Percentiles rank a stretch among this genome's conserved stretches.
phyloP scores from a whole-genome alignment of 257 asterid genomes.

The Capsicum pubescens region DNA sequence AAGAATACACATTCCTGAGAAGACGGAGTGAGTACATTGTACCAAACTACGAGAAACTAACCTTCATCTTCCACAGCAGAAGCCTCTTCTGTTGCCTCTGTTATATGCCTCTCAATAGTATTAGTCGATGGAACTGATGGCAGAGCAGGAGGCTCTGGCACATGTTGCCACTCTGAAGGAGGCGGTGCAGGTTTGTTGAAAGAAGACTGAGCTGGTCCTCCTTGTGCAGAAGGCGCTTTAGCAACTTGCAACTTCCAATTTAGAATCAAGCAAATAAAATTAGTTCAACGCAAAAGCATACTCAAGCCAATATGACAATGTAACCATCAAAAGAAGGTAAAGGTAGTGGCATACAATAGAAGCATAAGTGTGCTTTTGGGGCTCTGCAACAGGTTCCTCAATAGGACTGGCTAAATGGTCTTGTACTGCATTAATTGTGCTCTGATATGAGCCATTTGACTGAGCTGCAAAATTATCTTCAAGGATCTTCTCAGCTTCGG shows the following conservation, averaged over 20 bases:
- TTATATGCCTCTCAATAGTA: constrained; percentile 54
- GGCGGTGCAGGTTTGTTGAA: constrained; percentile 50
- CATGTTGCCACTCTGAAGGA: constrained; percentile 66
- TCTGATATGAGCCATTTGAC: constrained; percentile 77
- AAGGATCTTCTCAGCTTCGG: constrained; percentile 61
- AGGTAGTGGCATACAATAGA: constrained; percentile 73
- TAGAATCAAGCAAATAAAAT: constrained; percentile 27
- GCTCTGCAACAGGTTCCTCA: constrained; percentile 74
- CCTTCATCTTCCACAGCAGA: constrained; percentile 81
- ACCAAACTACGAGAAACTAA: constrained; percentile 36
- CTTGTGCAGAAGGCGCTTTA: constrained; percentile 64
- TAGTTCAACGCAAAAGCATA: constrained; percentile 21
- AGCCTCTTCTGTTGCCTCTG: constrained; percentile 67
- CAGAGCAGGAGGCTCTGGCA: constrained; percentile 58
- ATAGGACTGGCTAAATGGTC: constrained; percentile 63
- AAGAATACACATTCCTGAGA: background rate
- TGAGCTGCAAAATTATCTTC: constrained; percentile 66
- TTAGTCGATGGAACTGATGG: constrained; percentile 53
- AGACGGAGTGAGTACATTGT: constrained; percentile 4
- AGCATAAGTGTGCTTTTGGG: constrained; percentile 95
- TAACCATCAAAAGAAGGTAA: constrained; percentile 29
- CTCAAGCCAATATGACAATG: background rate
- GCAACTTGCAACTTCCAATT: constrained; percentile 65
- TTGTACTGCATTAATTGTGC: constrained; percentile 56
- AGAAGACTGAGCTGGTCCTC: constrained; percentile 45